These are phyloP conservation scores for Crithidia mellificae DNA, from an alignment of 208 protist genomes.

Conservation along the genomic window DNA sequence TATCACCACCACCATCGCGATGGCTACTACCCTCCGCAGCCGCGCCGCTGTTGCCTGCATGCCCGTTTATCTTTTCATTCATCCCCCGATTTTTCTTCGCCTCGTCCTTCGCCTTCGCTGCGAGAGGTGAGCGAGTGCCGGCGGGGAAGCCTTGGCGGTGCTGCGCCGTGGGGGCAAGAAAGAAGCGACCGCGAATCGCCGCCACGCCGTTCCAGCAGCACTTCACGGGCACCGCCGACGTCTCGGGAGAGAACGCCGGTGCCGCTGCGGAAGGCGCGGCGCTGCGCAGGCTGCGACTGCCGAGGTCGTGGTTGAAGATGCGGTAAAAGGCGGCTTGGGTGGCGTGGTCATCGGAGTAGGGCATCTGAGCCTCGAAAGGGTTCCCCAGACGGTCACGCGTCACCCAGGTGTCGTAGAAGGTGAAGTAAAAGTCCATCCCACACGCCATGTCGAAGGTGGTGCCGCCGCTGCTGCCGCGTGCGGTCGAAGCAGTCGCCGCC, in stretches of 20 bases:
- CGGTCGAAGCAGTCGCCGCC: no score
- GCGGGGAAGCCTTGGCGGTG: conserved; percentile 9
- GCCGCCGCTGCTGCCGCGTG: background rate
- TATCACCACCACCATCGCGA: background rate
- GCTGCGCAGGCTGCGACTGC: background rate
- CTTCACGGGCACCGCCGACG: conserved; percentile 56
- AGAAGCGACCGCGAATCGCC: conserved; percentile 66
- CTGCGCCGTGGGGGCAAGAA: conserved; percentile 32
- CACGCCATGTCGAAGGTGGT: conserved; percentile 82
- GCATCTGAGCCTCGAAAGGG: conserved; percentile 38
- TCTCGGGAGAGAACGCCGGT: background rate
- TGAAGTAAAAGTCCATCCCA: conserved; percentile 83
- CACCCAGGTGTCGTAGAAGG: conserved; percentile 81
- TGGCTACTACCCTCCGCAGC: background rate
- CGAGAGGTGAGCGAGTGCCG: background rate
- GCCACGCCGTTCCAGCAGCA: conserved; percentile 84
- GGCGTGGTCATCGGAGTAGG: conserved; percentile 54
- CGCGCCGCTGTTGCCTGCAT: no score
- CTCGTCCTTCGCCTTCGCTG: background rate
- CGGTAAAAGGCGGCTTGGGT: conserved; percentile 49
- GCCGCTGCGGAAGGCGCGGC: no score
- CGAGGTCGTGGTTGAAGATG: conserved; percentile 19
- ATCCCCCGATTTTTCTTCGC: no score
- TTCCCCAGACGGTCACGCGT: conserved; percentile 47
- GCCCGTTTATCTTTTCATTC: no score